Base-by-base conservation (phyloP, 768 basidiomycete genomes). In the Kwoniella botswanensis region DNA sequence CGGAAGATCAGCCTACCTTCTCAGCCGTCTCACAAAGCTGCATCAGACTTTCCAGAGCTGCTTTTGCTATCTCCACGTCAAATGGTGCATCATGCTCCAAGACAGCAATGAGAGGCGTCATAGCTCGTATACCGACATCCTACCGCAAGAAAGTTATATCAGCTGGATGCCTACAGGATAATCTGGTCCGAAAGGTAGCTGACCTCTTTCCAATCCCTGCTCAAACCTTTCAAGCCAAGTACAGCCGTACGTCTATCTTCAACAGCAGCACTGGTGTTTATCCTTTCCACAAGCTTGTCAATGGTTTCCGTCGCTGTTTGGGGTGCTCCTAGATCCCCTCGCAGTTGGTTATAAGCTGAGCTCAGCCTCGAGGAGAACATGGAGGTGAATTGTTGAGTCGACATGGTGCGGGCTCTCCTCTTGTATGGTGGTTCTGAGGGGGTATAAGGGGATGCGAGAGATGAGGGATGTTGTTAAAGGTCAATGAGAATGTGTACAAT, bases 181-280 rank as follows among this genome's bases (percentile, higher is more conserved):
- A 15, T 12, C n/a, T 46, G 9, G 21, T 10, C 3, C 17, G 21
- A 21, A 63, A 12, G 18, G 12, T 21, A 44, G 76, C 83, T 67
- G 55, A 84, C 84, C 70, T 90, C 87, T 82, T 92, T 95, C 86
- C 92, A 93, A 83, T 97, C 95, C 69, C 94, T 88, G 57, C 90
- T 86, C 64, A 98, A 89, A 22, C 95, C 96, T 82, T 98, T 98
- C 74, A 99, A 88, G 0, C 93, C 89, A 63, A 97, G 86, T n/a
- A 99, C 91, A 0, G 96, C 91, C 29, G 96, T 96, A 68, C 93
- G 88, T 76, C 97, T 87, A 85, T 98, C 97, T 41, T 94, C 92
- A 17, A 95, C 88, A 26, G 93, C 89, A 0, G 92, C 91, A 3
- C 91, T 89, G n/a, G 94, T 93, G 21, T 93, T 92, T 22, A 99